Evolutionary conservation across 1,284 basidiomycete genomes (phyloP).

Genomic region (Termitomyces sp.): DNA sequence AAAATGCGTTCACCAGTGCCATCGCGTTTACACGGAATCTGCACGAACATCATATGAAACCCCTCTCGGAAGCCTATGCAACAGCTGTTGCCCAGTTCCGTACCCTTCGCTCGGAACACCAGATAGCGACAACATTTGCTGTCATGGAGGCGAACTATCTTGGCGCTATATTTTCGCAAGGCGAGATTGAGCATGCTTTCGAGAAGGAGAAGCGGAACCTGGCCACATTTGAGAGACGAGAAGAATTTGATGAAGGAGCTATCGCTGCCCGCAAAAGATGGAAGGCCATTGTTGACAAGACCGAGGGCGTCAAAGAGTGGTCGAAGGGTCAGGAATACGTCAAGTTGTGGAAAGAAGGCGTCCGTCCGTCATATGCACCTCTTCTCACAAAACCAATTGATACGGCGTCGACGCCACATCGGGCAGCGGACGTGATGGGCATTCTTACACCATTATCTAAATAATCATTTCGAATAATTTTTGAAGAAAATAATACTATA

Average conservation of each 20-base stretch:
- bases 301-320: constrained; percentile 48
- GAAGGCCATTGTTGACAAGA: constrained; percentile 59
- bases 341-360: constrained; percentile 63
- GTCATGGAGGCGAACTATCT: constrained; percentile 75
- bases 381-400: constrained; percentile 37
- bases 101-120: constrained; percentile 78
- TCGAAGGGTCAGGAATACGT: constrained; percentile 66
- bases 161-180: constrained; percentile 66
- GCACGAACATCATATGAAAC: constrained; percentile 57
- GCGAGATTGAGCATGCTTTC: constrained; percentile 58
- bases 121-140: constrained; percentile 75
- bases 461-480: neutral
- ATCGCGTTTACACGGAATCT: constrained; percentile 80
- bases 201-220: constrained; percentile 59
- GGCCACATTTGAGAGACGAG: constrained; percentile 51
- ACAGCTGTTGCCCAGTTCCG: constrained; percentile 83
- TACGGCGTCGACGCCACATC: constrained; percentile 4
- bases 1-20: constrained; percentile 45
- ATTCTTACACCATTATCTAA: neutral
- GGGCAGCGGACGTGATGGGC: neutral
- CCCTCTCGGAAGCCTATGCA: constrained; percentile 80
- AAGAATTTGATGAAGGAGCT: constrained; percentile 53
- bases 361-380: constrained; percentile 60
- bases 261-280: constrained; percentile 68
- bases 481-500: neutral